phyloP scores from a whole-genome alignment of 1,284 basidiomycete genomes.

The Acaromyces ingoldii region DNA sequence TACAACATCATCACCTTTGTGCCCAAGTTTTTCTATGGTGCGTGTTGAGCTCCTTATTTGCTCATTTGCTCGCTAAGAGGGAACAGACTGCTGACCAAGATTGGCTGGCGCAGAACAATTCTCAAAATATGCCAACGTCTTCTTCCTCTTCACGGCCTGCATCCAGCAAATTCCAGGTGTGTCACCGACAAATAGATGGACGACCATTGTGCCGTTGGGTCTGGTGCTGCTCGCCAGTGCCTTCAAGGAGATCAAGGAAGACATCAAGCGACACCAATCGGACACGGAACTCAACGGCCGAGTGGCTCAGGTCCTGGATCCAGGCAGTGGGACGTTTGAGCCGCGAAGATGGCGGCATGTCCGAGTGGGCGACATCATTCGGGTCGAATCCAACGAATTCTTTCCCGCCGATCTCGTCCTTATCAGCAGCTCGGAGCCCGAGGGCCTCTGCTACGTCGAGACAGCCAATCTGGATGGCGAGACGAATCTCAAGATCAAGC shows the following conservation, averaged over 20 bases:
- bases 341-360: slow-evolving; percentile 83
- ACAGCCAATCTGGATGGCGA: slow-evolving; percentile 96
- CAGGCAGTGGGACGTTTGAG: slow-evolving; percentile 64
- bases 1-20: slow-evolving; percentile 85
- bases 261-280: slow-evolving; percentile 92
- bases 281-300: slow-evolving; percentile 88
- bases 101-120: slow-evolving; percentile 70
- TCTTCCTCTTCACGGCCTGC: slow-evolving; percentile 96
- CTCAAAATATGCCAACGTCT: slow-evolving; percentile 96
- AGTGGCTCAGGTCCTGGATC: slow-evolving; percentile 68
- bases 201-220: slow-evolving; percentile 86
- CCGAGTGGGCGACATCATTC: slow-evolving; percentile 83
- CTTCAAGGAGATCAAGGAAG: slow-evolving; percentile 93
- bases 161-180: slow-evolving; percentile 98
- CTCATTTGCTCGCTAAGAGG: background rate
- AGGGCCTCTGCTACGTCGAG: slow-evolving; percentile 95
- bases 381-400: slow-evolving; percentile 84
- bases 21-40: slow-evolving; percentile 87
- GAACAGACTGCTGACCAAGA: background rate
- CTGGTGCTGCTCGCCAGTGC: slow-evolving; percentile 91
- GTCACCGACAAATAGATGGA: slow-evolving; percentile 91
- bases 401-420: slow-evolving; percentile 93
- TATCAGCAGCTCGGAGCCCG: slow-evolving; percentile 85
- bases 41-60: slow-evolving; percentile 39
- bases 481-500: slow-evolving; percentile 98